Evolutionary conservation across 768 basidiomycete genomes (phyloP).

Genomic region (Russula emetica): DNA sequence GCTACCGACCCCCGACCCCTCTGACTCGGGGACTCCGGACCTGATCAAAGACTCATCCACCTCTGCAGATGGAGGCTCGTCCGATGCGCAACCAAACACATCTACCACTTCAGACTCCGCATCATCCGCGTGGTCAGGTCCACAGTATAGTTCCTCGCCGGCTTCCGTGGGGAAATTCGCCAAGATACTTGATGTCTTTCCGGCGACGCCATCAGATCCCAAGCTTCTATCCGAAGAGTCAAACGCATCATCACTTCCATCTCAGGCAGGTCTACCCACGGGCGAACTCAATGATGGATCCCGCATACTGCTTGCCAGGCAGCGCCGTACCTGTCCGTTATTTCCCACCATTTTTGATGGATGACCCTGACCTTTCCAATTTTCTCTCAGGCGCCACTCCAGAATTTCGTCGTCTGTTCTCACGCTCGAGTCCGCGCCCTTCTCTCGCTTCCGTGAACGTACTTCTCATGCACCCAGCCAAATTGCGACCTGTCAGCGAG

Average conservation of each 20-base stretch:
- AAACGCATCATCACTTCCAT: neutral
- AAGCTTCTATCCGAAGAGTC: neutral
- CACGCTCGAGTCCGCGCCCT: conserved; percentile 18
- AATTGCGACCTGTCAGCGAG: conserved; percentile 18
- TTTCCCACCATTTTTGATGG: conserved; percentile 1
- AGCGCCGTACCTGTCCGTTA: conserved; percentile 4
- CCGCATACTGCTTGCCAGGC: neutral
- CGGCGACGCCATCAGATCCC: neutral
- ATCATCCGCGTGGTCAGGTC: conserved; percentile 8
- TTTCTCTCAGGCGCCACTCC: neutral
- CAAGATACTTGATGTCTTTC: conserved; percentile 15
- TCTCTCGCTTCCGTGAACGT: conserved; percentile 22
- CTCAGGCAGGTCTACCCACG: neutral
- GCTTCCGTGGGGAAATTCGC: neutral
- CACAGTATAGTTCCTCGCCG: conserved; percentile 5
- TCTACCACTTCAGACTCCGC: neutral
- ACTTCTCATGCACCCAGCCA: conserved; percentile 22
- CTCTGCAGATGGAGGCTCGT: conserved; percentile 4
- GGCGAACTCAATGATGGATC: neutral
- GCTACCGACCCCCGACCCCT: neutral
- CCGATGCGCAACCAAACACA: conserved; percentile 1
- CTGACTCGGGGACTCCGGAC: conserved; percentile 19
- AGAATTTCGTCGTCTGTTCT: neutral
- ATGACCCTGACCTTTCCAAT: neutral
- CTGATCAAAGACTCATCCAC: conserved; percentile 15